A percentile compares a stretch with the other conserved stretches of the same genome.
Evolutionary conservation across 1,284 basidiomycete species (phyloP).

Genomic region (Cutaneotrichosporon sp.): DNA sequence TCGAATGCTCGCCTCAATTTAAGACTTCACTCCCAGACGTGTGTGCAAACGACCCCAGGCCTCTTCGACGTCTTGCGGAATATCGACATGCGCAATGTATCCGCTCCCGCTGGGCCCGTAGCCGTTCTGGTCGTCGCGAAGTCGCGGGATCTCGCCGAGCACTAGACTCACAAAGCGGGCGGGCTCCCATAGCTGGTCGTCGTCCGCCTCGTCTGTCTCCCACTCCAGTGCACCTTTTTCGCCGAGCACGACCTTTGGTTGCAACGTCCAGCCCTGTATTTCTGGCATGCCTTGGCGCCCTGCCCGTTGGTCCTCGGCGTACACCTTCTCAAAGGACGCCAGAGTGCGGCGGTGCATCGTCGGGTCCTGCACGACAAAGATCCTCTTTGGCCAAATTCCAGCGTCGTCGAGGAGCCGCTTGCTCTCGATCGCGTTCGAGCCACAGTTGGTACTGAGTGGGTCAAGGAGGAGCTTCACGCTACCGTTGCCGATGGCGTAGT

Average conservation of each 20-base stretch:
- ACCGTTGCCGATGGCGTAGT: background rate
- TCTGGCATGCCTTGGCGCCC: background rate
- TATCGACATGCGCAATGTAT: conserved; percentile 1
- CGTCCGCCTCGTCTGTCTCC: background rate
- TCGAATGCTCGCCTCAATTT: background rate
- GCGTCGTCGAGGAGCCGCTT: background rate
- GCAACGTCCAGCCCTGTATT: background rate
- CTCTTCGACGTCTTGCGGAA: background rate
- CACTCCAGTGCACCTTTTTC: background rate
- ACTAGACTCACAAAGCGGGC: background rate
- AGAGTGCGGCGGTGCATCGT: conserved; percentile 3
- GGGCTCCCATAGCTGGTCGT: background rate
- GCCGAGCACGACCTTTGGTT: background rate
- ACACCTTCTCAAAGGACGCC: background rate
- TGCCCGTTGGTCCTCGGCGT: background rate
- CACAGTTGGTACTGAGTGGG: background rate
- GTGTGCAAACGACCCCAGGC: background rate
- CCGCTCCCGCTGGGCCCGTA: background rate
- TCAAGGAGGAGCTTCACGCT: background rate
- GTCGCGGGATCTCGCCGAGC: background rate
- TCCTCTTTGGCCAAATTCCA: background rate
- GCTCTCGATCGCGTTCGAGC: background rate
- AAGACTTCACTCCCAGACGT: background rate
- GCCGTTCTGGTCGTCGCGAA: background rate
- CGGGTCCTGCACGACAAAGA: background rate